Evolutionary conservation across 495 filamentous ascomycete species (phyloP), one percentile per base, ranked within the genome.

Genomic region (Elasticomyces elasticus): DNA sequence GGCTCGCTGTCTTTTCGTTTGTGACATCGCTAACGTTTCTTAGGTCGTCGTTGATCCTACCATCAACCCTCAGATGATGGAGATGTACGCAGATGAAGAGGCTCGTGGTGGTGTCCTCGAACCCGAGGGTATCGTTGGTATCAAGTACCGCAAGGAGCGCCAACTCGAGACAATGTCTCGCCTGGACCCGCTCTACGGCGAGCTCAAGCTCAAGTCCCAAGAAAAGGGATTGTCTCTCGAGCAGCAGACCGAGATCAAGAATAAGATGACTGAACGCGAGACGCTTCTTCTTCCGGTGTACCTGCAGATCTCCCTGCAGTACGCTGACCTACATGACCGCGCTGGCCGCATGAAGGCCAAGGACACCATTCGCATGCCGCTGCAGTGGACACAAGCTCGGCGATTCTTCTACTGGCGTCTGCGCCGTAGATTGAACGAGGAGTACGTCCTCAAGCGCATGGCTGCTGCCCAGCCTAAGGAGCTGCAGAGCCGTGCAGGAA

Each of bases 361-460:
- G 82, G 84, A 87, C 53, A 83, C 84, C 59, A 96, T 98, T 65
- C 87, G 94, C 49, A 76, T 81, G 56, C 72, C 84, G 1, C 77
- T 98, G 17, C 76, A 80, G 65, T 98, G 90, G 94, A 77, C 81
- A 67, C 82, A 95, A 56, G 84, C 91, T 43, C 83, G 92, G 59
- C 87, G 94, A 66, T 98, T 95, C 86, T 97, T 98, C 81, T 98
- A 96, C 83, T 98, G 92, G 92, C 90, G 92, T 76, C 84, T 94
- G 51, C 91, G 92, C 69, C 87, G 92, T 68, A 81, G 94, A 72
- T 76, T 98, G 63, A 95, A 94, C 71, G 92, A 98, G 72, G 90
- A 98, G 71, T 85, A 87, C 66, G 86, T 97, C 66, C 76, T 97
- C 68, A 91, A 88, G 72, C 84, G 86, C 68, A 86, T 97, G 80